These are phyloP conservation scores for Hypoxylon sp. DNA, from an alignment of 2,329 filamentous ascomycete genomes.

Conservation along the genomic window DNA sequence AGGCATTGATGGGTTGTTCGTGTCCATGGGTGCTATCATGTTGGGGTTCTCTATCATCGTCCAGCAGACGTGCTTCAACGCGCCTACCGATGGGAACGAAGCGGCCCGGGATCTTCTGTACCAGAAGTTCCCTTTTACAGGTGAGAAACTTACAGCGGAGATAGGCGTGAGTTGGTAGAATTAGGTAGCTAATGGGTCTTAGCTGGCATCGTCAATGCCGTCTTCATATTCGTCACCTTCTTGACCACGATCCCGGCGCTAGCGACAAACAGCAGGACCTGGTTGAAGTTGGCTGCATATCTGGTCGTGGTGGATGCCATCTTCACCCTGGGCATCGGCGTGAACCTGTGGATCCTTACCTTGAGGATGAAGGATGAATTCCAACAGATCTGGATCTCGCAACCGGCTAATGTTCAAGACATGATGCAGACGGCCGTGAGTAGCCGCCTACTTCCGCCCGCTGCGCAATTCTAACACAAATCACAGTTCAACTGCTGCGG, in stretches of 20 bases:
- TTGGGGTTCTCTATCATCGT: conserved; percentile 68
- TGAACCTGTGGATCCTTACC: conserved; percentile 80
- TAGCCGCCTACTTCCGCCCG: conserved; percentile 20
- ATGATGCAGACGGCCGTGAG: conserved; percentile 77
- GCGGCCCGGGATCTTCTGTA: conserved; percentile 66
- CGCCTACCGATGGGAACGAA: conserved; percentile 59
- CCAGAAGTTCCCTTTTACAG: conserved; percentile 65
- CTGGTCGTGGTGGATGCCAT: conserved; percentile 71
- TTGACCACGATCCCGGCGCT: conserved; percentile 77
- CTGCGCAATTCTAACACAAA: conserved; percentile 44
- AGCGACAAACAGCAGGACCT: conserved; percentile 73
- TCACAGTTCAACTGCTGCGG: conserved; percentile 82
- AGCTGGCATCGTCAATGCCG: conserved; percentile 79
- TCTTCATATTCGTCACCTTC: conserved; percentile 79
- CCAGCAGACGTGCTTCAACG: conserved; percentile 59
- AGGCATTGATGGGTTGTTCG: conserved; percentile 63
- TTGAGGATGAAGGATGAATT: conserved; percentile 75
- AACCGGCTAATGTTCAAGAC: conserved; percentile 70
- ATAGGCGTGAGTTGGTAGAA: conserved; percentile 1
- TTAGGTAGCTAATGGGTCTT: conserved; percentile 12
- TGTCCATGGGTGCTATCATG: conserved; percentile 65
- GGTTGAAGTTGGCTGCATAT: conserved; percentile 78
- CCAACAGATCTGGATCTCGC: conserved; percentile 68
- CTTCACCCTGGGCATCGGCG: conserved; percentile 74
- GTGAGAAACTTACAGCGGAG: conserved; percentile 45